These are phyloP conservation scores for Umbelopsis sp. DNA, from an alignment of 192 early-diverging fungal genomes.

Conservation along the genomic window DNA sequence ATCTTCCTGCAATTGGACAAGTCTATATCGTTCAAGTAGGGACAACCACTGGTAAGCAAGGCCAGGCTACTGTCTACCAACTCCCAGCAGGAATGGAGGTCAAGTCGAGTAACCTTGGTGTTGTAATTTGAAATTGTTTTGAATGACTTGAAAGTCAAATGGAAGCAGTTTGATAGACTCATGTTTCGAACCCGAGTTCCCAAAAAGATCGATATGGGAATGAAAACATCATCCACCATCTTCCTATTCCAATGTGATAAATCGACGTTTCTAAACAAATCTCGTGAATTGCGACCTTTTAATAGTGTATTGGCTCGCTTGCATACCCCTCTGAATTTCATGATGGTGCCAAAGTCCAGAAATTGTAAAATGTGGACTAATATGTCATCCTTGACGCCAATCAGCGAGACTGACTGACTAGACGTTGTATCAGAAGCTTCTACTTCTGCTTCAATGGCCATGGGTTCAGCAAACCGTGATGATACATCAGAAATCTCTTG, in stretches of 20 bases:
- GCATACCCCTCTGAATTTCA: conserved; percentile 47
- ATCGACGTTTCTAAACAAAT: conserved; percentile 55
- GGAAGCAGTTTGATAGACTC: conserved; percentile 70
- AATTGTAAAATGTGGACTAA: conserved; percentile 44
- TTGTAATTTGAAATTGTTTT: conserved; percentile 41
- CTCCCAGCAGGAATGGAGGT: conserved; percentile 72
- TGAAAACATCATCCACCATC: conserved; percentile 52
- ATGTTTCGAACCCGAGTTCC: conserved; percentile 48
- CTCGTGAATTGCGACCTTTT: conserved; percentile 19
- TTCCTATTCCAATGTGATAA: conserved; percentile 59
- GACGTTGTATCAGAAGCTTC: neutral
- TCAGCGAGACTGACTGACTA: neutral
- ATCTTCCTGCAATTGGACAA: conserved; percentile 83
- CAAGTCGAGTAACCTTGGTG: conserved; percentile 44
- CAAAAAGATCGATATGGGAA: conserved; percentile 40
- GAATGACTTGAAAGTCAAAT: conserved; percentile 65
- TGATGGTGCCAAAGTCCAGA: conserved; percentile 47
- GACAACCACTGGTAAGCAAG: conserved; percentile 44
- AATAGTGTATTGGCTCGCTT: conserved; percentile 48
- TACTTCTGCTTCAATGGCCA: neutral
- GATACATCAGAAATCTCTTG: conserved; percentile 14
- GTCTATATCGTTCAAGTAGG: conserved; percentile 56
- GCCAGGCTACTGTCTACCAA: conserved; percentile 65
- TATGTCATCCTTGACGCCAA: conserved; percentile 30
- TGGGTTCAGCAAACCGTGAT: conserved; percentile 9